Evolutionary conservation across 176 grass and related monocot genomes (phyloP).

Genomic region (Zizania latifolia): DNA sequence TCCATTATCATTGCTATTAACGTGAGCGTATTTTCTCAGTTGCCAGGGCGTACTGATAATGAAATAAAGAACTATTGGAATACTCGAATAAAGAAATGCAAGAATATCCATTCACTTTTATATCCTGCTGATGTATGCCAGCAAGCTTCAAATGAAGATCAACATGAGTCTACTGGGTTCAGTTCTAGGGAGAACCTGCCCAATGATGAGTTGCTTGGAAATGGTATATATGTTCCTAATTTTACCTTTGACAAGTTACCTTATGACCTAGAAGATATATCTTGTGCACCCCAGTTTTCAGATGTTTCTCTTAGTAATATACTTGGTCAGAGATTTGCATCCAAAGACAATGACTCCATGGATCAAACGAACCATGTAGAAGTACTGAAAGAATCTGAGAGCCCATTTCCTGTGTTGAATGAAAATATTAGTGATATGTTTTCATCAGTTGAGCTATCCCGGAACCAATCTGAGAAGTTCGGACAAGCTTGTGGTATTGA

Average conservation of each 20-base stretch:
- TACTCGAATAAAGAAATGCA: conserved; percentile 78
- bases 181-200: conserved; percentile 38
- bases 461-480: conserved; percentile 38
- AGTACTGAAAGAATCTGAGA: conserved; percentile 47
- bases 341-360: conserved; percentile 38
- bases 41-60: conserved; percentile 95
- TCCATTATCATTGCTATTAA: conserved; percentile 18
- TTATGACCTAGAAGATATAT: conserved; percentile 24
- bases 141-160: conserved; percentile 48
- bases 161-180: conserved; percentile 16
- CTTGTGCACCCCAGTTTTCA: conserved; percentile 38
- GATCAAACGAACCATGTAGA: conserved; percentile 42
- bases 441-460: conserved; percentile 39
- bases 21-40: conserved; percentile 46
- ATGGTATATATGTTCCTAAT: conserved; percentile 36
- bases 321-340: conserved; percentile 30
- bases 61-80: conserved; percentile 99
- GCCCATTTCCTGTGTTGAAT: conserved; percentile 35
- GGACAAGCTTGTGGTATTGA: conserved; percentile 32
- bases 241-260: conserved; percentile 38
- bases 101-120: conserved; percentile 32
- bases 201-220: conserved; percentile 43
- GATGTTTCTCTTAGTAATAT: conserved; percentile 44
- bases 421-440: conserved; percentile 22
- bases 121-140: conserved; percentile 52